phyloP scores from a whole-genome alignment of 768 basidiomycete species.

The Boletus edulis region DNA sequence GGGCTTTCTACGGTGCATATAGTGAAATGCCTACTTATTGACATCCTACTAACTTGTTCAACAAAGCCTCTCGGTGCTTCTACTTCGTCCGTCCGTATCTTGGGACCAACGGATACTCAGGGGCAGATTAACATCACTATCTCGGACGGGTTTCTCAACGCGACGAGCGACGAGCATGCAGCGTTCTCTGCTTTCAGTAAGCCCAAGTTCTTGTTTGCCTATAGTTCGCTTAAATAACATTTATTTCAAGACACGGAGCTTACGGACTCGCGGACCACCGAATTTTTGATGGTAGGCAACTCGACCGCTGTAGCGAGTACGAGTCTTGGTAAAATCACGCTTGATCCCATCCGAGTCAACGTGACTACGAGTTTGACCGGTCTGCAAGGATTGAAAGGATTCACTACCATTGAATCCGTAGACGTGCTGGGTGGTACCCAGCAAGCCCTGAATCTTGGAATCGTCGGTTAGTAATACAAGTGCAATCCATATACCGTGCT shows the following conservation, averaged over 20 bases:
- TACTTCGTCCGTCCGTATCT: slow-evolving; percentile 53
- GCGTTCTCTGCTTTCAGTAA: slow-evolving; percentile 60
- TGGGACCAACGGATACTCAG: slow-evolving; percentile 51
- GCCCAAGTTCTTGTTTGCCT: slow-evolving; percentile 16
- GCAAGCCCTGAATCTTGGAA: slow-evolving; percentile 56
- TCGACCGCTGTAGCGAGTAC: slow-evolving; percentile 59
- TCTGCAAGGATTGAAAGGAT: slow-evolving; percentile 56
- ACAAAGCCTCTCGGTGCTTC: slow-evolving; percentile 60
- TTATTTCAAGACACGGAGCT: slow-evolving; percentile 49
- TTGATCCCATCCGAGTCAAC: slow-evolving; percentile 70
- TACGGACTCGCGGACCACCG: slow-evolving; percentile 44
- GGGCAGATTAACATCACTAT: slow-evolving; percentile 68
- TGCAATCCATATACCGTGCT: background rate
- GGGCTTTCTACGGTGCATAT: slow-evolving; percentile 53
- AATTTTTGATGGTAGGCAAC: slow-evolving; percentile 59
- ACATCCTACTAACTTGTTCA: background rate
- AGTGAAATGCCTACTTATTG: background rate
- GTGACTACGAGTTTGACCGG: slow-evolving; percentile 61
- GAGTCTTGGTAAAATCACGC: slow-evolving; percentile 63
- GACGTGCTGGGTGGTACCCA: slow-evolving; percentile 66
- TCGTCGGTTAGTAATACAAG: slow-evolving; percentile 44
- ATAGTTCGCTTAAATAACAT: background rate
- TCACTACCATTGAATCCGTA: slow-evolving; percentile 54
- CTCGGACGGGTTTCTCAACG: slow-evolving; percentile 47
- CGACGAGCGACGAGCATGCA: slow-evolving; percentile 45